Conservation (phyloP, 441 rosid genomes). For the Daphne laureola region DNA sequence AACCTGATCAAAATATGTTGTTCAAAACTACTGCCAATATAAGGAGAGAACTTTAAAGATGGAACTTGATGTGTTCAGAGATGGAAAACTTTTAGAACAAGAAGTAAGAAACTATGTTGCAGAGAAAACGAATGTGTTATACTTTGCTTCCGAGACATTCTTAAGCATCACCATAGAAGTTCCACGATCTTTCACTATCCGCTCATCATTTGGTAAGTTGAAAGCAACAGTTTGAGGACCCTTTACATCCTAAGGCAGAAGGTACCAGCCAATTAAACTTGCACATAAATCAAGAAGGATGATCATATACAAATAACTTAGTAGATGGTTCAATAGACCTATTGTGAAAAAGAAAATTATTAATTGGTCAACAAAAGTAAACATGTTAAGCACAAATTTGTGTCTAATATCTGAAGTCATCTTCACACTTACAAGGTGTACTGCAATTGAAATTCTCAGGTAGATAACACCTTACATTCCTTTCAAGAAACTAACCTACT, state of each 20-base stretch:
- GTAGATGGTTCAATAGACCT: background rate
- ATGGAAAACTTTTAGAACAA: too few relatives aligned
- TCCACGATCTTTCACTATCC: constrained; percentile 81
- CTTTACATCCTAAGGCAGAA: constrained; percentile 64
- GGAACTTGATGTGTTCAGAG: background rate
- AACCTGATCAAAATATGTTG: constrained; percentile 43
- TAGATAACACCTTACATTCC: too few relatives aligned
- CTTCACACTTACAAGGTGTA: too few relatives aligned
- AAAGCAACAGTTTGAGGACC: constrained; percentile 98
- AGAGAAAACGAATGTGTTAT: constrained; percentile 18
- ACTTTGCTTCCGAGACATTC: constrained; percentile 90
- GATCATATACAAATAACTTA: constrained; percentile 6
- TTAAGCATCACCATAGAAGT: constrained; percentile 96
- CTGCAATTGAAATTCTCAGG: too few relatives aligned
- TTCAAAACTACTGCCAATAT: background rate
- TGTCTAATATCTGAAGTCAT: too few relatives aligned
- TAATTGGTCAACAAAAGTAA: too few relatives aligned
- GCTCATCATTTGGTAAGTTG: constrained; percentile 95
- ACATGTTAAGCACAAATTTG: too few relatives aligned
- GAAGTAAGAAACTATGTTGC: too few relatives aligned
- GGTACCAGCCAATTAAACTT: constrained; percentile 15
- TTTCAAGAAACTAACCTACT: too few relatives aligned
- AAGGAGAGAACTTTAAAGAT: background rate
- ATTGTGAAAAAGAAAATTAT: background rate
- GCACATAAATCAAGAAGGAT: constrained; percentile 1